Evolutionary conservation across 148 eudicot genomes (phyloP).

Genomic region (Polygonum aviculare): DNA sequence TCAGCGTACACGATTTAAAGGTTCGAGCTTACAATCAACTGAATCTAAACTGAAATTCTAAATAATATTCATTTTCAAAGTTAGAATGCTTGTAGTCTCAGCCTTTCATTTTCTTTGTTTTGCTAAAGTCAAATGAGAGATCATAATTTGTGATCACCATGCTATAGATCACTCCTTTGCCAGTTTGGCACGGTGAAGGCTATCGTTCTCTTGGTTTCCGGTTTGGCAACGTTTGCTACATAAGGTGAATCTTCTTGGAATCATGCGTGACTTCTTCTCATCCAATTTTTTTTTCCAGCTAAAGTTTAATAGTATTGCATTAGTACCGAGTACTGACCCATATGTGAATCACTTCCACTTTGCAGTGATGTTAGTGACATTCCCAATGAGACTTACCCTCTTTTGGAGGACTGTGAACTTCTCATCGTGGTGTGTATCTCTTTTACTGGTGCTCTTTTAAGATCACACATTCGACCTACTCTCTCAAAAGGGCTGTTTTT

Average conservation of each 20-base stretch:
- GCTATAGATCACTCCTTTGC: slow-evolving; percentile 80
- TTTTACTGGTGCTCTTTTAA: slow-evolving; percentile 8
- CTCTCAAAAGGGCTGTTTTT: slow-evolving; percentile 2
- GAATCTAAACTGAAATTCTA: background rate
- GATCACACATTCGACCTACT: background rate
- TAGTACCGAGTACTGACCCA: background rate
- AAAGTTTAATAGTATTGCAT: background rate
- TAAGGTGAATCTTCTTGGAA: slow-evolving; percentile 35
- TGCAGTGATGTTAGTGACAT: slow-evolving; percentile 95
- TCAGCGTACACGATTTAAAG: slow-evolving; percentile 63
- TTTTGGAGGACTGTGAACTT: slow-evolving; percentile 75
- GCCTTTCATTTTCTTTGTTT: background rate
- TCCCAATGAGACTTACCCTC: slow-evolving; percentile 92
- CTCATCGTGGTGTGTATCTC: slow-evolving; percentile 54
- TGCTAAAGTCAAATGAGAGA: background rate
- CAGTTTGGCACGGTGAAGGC: slow-evolving; percentile 91
- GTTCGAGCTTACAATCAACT: slow-evolving; percentile 23
- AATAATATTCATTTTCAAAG: background rate
- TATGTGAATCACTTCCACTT: background rate
- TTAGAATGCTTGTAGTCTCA: background rate
- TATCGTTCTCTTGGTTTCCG: slow-evolving; percentile 94
- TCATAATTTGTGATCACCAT: background rate
- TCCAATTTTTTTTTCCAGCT: background rate
- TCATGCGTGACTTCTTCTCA: background rate
- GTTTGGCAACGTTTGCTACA: slow-evolving; percentile 86